phyloP scores from a whole-genome alignment of 1,284 basidiomycete genomes.

The Trichosporon asahii region DNA sequence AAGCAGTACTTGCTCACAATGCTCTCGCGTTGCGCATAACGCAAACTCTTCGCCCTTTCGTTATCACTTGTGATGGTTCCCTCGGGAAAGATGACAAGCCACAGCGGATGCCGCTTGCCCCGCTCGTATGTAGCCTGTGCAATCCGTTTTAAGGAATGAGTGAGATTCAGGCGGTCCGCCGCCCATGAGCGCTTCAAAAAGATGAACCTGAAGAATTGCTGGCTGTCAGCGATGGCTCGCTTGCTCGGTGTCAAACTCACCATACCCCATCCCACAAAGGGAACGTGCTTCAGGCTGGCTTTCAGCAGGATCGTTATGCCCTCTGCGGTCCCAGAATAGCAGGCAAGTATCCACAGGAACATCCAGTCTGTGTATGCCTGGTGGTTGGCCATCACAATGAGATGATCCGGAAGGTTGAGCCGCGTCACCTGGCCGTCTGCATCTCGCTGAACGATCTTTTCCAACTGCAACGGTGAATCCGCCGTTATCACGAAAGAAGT shows the following conservation, averaged over 20 bases:
- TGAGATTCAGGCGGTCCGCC: slow-evolving; percentile 66
- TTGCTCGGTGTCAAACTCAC: not conserved
- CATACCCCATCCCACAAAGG: slow-evolving; percentile 69
- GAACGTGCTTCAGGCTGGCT: slow-evolving; percentile 80
- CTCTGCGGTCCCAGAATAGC: slow-evolving; percentile 63
- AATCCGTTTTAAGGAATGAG: slow-evolving; percentile 36
- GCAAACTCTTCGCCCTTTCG: slow-evolving; percentile 76
- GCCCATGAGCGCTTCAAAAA: slow-evolving; percentile 84
- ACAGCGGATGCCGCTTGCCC: slow-evolving; percentile 66
- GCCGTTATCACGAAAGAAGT: slow-evolving; percentile 67
- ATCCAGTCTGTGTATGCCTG: slow-evolving; percentile 82
- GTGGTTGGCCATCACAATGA: slow-evolving; percentile 76
- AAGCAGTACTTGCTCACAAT: slow-evolving; percentile 50
- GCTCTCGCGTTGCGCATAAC: slow-evolving; percentile 56
- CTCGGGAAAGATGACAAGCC: slow-evolving; percentile 86
- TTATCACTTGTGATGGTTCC: slow-evolving; percentile 81
- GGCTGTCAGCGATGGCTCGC: not conserved
- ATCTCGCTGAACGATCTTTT: slow-evolving; percentile 56
- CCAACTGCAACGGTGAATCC: slow-evolving; percentile 39
- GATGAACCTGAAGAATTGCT: slow-evolving; percentile 88
- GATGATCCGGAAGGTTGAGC: slow-evolving; percentile 69
- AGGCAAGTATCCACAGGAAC: slow-evolving; percentile 83
- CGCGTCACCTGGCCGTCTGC: slow-evolving; percentile 58
- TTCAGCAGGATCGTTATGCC: slow-evolving; percentile 86
- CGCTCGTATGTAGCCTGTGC: slow-evolving; percentile 58